Conservation (phyloP, 768 basidiomycete genomes). For the Phallus indusiatus region DNA sequence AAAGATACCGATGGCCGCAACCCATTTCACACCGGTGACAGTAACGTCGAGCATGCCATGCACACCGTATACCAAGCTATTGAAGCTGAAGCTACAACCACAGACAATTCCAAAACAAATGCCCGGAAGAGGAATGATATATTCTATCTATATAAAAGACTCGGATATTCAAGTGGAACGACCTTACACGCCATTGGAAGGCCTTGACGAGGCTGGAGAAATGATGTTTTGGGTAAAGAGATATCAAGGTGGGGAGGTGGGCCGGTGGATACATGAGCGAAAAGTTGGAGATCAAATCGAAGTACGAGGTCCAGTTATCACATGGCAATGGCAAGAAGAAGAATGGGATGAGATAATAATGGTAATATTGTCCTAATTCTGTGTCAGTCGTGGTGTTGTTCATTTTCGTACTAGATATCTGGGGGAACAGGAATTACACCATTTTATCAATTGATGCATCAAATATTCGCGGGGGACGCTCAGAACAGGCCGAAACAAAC, state of each 20-base stretch:
- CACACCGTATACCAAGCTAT: conserved; percentile 52
- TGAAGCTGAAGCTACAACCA: conserved; percentile 50
- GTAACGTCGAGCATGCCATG: conserved; percentile 43
- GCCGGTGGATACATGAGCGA: conserved; percentile 73
- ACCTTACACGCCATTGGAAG: conserved; percentile 73
- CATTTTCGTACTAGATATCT: conserved; percentile 50
- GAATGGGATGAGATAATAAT: conserved; percentile 73
- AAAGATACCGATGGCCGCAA: conserved; percentile 20
- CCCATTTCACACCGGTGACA: conserved; percentile 45
- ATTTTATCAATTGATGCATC: conserved; percentile 68
- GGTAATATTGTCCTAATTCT: conserved; percentile 30
- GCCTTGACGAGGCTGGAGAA: conserved; percentile 53
- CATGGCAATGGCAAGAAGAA: conserved; percentile 46
- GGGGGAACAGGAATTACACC: conserved; percentile 86
- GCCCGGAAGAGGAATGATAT: conserved; percentile 35
- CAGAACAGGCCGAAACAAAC: conserved; percentile 25
- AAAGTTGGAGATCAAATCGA: conserved; percentile 58
- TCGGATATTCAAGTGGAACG: conserved; percentile 84
- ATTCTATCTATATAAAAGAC: conserved; percentile 76
- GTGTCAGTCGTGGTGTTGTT: not conserved
- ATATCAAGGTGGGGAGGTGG: conserved; percentile 72
- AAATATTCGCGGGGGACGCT: conserved; percentile 29
- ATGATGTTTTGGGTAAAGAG: conserved; percentile 78
- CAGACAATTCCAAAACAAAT: conserved; percentile 16
- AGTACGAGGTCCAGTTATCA: conserved; percentile 64